Evolutionary conservation across 106 monocot genomes (phyloP).

Genomic region (Dendrobium catenatum): DNA sequence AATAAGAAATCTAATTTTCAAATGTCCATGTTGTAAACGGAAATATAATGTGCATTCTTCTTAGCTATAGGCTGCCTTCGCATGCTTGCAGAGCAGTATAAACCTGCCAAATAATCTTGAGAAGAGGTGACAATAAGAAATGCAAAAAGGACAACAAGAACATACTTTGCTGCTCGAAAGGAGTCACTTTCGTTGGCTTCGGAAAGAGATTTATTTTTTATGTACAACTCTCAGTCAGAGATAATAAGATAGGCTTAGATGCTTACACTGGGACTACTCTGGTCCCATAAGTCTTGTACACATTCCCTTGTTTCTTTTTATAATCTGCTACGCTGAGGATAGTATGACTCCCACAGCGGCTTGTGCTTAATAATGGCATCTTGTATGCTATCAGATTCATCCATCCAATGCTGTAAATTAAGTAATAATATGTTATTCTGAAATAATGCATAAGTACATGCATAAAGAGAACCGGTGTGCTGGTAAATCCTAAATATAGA

Average conservation of each 20-base stretch:
- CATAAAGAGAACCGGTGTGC: background rate
- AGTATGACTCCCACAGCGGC: slow-evolving; percentile 74
- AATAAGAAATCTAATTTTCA: background rate
- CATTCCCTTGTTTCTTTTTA: slow-evolving; percentile 59
- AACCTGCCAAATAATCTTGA: background rate
- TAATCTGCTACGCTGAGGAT: slow-evolving; percentile 41
- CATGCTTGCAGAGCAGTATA: background rate
- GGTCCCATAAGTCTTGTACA: slow-evolving; percentile 83
- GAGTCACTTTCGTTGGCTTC: background rate
- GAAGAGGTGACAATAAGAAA: background rate
- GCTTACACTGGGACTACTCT: slow-evolving; percentile 90
- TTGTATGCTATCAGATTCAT: slow-evolving; percentile 44
- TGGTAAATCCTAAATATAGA: background rate
- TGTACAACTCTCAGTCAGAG: background rate
- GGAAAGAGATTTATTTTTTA: background rate
- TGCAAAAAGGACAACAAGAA: background rate
- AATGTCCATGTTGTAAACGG: background rate
- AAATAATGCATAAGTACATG: background rate
- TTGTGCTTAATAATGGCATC: slow-evolving; percentile 79
- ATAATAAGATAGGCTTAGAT: background rate
- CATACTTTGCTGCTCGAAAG: background rate
- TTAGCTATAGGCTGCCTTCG: background rate
- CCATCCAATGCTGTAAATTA: slow-evolving; percentile 66
- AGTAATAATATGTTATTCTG: background rate
- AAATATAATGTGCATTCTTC: too few relatives aligned